Base-by-base conservation (phyloP, 2,329 filamentous ascomycete species). In the Botrytis byssoidea region DNA sequence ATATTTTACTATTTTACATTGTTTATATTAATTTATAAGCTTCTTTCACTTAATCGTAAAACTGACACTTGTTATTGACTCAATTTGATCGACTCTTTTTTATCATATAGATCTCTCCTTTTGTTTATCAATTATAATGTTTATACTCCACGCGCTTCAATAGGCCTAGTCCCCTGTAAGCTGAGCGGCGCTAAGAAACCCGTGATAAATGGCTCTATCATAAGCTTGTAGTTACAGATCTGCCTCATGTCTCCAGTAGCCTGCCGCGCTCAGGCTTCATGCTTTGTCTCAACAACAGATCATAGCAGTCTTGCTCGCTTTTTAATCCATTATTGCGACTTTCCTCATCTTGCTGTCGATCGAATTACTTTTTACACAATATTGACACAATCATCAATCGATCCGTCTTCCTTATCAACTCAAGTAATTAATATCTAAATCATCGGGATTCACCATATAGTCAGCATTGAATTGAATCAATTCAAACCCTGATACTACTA, bases 251-350 rank as follows among this genome's bases (percentile, higher is more conserved):
- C 6, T 29, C 20, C 46, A 51, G 46, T 51, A 67, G 64, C 44
- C 44, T 66, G 8, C 64, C 29, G 44, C 64, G 64, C 64, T 67
- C 64, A 67, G 44, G 44, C 64, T 67, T 67, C 44, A 67, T 67
- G 64, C 64, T 67, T 67, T 67, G 64, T 67, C 64, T 65, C 63
- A 51, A 67, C 22, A 67, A 67, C 44, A 67, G 64, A 67, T 67
- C 64, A 67, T 67, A 67, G 64, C 64, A 67, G 64, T 67, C 32
- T 51, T 37, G 20, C 22, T 67, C 64, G 44, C 64, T 35, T 67
- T 66, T 65, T 67, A 51, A 67, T 37, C 32, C 32, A 51, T 67
- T n/a, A 40, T 67, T 67, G 44, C 32, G 32, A 51, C 44, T 51
- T 67, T 51, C 48, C 44, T 51, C 64, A 40, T 67, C 32, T 37